phyloP scores from a whole-genome alignment of 108 stramenopile genomes.

The Fragilaria crotonensis region DNA sequence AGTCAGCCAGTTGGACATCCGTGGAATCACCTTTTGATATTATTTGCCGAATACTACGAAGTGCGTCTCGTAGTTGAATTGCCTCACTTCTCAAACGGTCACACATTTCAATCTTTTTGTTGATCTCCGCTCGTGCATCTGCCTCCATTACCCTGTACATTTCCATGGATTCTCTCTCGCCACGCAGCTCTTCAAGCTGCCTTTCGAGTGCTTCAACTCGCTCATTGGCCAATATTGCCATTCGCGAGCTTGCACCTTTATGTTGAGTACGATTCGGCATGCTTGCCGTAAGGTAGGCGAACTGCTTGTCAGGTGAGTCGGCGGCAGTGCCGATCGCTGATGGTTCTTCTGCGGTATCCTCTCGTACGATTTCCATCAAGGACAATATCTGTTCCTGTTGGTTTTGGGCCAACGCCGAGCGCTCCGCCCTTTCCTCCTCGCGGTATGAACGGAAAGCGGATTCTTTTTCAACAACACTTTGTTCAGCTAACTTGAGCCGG shows the following conservation, averaged over 20 bases:
- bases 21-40: neutral
- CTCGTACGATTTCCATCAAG: slow-evolving; percentile 48
- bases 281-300: neutral
- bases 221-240: slow-evolving; percentile 52
- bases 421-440: slow-evolving; percentile 38
- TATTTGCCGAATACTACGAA: slow-evolving; percentile 18
- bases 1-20: neutral
- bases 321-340: neutral
- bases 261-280: neutral
- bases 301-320: neutral
- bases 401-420: slow-evolving; percentile 29
- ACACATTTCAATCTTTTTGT: slow-evolving; percentile 20
- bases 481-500: slow-evolving; percentile 28
- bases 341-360: neutral
- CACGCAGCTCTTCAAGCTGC: slow-evolving; percentile 31
- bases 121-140: slow-evolving; percentile 6
- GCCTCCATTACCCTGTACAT: slow-evolving; percentile 29
- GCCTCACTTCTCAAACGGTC: slow-evolving; percentile 25
- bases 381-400: slow-evolving; percentile 61
- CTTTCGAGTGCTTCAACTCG: slow-evolving; percentile 40
- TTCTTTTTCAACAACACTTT: slow-evolving; percentile 30
- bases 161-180: slow-evolving; percentile 18
- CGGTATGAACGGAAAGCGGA: slow-evolving; percentile 39
- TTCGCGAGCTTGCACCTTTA: slow-evolving; percentile 20
- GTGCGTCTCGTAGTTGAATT: slow-evolving; percentile 14